phyloP scores from a whole-genome alignment of 768 basidiomycete species.

The Leucocoprinus leucothites region DNA sequence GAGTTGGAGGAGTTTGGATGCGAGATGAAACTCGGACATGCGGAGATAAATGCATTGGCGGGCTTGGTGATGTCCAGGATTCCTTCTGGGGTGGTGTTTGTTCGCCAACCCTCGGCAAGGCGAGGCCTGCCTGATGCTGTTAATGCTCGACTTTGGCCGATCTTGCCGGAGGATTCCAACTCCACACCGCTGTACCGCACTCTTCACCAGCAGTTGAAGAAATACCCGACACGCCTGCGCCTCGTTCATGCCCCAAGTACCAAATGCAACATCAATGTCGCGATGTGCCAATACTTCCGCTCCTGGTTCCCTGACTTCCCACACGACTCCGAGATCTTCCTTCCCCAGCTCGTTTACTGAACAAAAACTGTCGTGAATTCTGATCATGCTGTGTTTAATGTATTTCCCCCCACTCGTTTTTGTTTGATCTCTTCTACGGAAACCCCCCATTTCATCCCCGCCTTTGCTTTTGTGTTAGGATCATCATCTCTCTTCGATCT shows the following conservation, averaged over 20 bases:
- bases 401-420: not conserved
- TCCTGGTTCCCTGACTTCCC: slow-evolving; percentile 12
- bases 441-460: not conserved
- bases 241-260: slow-evolving; percentile 4
- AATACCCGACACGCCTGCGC: slow-evolving; percentile 8
- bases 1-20: slow-evolving; percentile 5
- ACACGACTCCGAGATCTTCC: slow-evolving; percentile 4
- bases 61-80: slow-evolving; percentile 13
- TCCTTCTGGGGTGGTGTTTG: slow-evolving; percentile 11
- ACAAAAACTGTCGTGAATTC: not conserved
- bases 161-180: not conserved
- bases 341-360: slow-evolving; percentile 10
- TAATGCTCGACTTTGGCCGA: slow-evolving; percentile 11
- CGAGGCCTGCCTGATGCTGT: not conserved
- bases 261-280: slow-evolving; percentile 1
- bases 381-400: not conserved
- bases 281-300: slow-evolving; percentile 9
- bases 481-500: not conserved
- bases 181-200: not conserved
- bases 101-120: not conserved
- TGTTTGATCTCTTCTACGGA: not conserved
- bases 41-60: slow-evolving; percentile 4
- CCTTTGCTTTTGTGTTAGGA: not conserved
- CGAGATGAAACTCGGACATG: slow-evolving; percentile 10
- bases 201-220: slow-evolving; percentile 8